phyloP scores from a whole-genome alignment of 2,329 filamentous ascomycete species.

The Penicillium decumbens region DNA sequence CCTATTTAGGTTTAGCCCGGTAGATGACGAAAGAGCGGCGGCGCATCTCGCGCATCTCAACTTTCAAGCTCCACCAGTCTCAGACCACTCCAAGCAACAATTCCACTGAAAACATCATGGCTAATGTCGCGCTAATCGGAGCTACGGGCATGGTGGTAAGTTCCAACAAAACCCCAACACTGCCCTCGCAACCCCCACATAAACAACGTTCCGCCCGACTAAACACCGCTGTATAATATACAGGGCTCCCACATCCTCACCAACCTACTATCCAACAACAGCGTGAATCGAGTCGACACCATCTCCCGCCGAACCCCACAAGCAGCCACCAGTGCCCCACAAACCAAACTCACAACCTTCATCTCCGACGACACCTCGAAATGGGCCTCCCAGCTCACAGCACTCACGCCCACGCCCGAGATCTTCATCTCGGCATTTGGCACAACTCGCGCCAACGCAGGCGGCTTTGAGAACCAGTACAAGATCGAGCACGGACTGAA shows the following conservation, averaged over 20 bases:
- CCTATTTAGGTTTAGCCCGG: constrained; percentile 1
- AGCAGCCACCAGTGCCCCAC: constrained; percentile 44
- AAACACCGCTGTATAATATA: constrained; percentile 20
- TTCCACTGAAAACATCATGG: constrained; percentile 33
- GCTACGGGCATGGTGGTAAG: constrained; percentile 50
- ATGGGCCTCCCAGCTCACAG: constrained; percentile 61
- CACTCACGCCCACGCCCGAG: constrained; percentile 53
- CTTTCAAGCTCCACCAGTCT: background rate
- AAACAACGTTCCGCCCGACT: background rate
- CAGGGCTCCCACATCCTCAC: constrained; percentile 71
- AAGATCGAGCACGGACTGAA: constrained; percentile 87
- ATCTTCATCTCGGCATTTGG: constrained; percentile 74
- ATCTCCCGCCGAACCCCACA: constrained; percentile 44
- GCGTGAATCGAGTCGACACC: constrained; percentile 41
- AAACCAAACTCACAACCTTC: constrained; percentile 61
- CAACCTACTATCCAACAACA: constrained; percentile 41
- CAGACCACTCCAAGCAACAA: background rate
- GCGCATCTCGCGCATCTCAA: background rate
- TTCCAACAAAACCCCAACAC: background rate
- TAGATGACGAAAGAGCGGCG: constrained; percentile 2
- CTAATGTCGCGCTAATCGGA: constrained; percentile 44
- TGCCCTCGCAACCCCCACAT: background rate
- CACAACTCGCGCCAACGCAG: constrained; percentile 71
- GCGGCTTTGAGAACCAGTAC: constrained; percentile 72
- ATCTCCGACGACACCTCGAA: constrained; percentile 62